Evolutionary conservation across 768 basidiomycete species (phyloP).

Genomic region (Leccinum pellstonianum): DNA sequence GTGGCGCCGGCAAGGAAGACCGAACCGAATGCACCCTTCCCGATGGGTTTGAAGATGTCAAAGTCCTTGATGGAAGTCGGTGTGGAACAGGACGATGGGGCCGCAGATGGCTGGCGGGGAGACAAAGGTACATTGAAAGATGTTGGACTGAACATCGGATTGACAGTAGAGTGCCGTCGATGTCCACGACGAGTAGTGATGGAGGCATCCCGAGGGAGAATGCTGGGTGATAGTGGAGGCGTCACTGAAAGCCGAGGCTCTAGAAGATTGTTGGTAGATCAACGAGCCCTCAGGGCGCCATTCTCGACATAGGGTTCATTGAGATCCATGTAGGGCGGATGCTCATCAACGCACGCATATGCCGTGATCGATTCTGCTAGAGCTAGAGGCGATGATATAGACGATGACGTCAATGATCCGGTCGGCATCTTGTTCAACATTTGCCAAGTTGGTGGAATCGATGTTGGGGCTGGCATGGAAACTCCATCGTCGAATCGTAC

Average conservation of each 20-base stretch:
- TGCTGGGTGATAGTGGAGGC: conserved; percentile 66
- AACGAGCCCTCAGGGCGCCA: conserved; percentile 58
- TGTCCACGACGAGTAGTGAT: conserved; percentile 51
- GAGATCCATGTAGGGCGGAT: conserved; percentile 63
- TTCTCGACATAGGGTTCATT: conserved; percentile 45
- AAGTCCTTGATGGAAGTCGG: conserved; percentile 62
- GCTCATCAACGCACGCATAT: conserved; percentile 56
- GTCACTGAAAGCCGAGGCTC: conserved; percentile 67
- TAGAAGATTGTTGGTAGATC: conserved; percentile 63
- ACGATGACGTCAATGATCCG: conserved; percentile 85
- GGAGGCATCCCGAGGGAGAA: conserved; percentile 53
- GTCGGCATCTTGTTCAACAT: conserved; percentile 54
- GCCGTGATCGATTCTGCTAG: conserved; percentile 83
- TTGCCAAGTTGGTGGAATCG: conserved; percentile 46
- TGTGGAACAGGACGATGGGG: conserved; percentile 73
- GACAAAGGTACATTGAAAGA: conserved; percentile 62
- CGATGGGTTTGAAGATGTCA: too few species aligned
- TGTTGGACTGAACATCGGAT: conserved; percentile 59
- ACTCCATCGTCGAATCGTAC: conserved; percentile 3
- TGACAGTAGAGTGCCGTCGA: conserved; percentile 72
- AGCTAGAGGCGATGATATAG: conserved; percentile 83
- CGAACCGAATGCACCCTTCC: too few species aligned
- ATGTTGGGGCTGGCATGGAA: conserved; percentile 40
- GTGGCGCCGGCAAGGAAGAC: conserved; percentile 10
- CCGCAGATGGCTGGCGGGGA: conserved; percentile 78